Base-by-base conservation (phyloP, 2,329 filamentous ascomycete genomes). In the Lasiodiplodia theobromae region DNA sequence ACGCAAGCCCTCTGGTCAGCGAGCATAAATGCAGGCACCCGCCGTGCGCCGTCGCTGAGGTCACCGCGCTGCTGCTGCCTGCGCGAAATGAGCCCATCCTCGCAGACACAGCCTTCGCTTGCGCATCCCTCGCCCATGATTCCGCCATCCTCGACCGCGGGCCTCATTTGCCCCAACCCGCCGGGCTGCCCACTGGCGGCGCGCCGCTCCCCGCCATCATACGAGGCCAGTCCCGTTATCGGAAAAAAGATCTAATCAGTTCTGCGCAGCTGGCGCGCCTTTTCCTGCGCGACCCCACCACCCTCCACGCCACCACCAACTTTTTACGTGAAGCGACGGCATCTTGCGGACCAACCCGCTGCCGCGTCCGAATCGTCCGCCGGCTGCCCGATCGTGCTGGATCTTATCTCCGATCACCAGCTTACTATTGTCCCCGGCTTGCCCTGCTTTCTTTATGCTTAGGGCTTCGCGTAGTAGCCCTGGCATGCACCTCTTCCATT, bases 321-420 rank as follows among this genome's bases (percentile, higher is more conserved):
- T 31, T 63, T 23, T 63, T 63, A 63, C 58, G 58, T 63, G 49
- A 44, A 60, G 25, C 14, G 14, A 44, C 58, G 58, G 58, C 21
- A 49, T 34, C 25, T 51, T 63, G 49, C 58, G 58, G 58, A 63
- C 58, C 40, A 63, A 37, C 58, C 58, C 58, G 44, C 58, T 4
- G 23, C 44, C 58, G 18, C 21, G 16, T 23, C 44, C 28, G 28
- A 28, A 28, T 28, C 28, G 4, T 28, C 28, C 28, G 28, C 28
- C 28, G 28, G 28, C 28, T 28, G 28, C 28, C 28, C 47, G 60
- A 64, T 52, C 44, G 11, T 37, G 11, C 6, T 52, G 47, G 16
- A 64, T 64, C 60, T 64, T 64, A 64, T 64, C 60, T 64, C 60
- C 60, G 60, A 64, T 64, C 60, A 37, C 16, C 16, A 12, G 23